Evolutionary conservation across 176 grass and related monocot genomes (phyloP), one percentile per base, ranked within the genome.

Genomic region (Canna indica): DNA sequence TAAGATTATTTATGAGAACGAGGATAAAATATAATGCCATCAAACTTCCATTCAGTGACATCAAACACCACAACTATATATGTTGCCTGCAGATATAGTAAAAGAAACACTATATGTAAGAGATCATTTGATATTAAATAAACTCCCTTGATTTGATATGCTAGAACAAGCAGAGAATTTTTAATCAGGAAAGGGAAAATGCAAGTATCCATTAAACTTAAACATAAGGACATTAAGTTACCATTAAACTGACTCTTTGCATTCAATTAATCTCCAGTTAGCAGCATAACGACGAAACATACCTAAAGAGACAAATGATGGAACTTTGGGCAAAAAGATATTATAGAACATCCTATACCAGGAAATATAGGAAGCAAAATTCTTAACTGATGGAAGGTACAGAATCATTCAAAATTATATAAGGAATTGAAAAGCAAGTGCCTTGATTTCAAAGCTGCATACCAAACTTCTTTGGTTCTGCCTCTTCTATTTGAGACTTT

Each of bases 381-480:
- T 44, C 9, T 44, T 44, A 44, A 44, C 7, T 44, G 41, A 44
- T 1, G 41, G 41, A 44, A 44, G 2, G 5, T 4, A 44, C 13
- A 44, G 1, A 44, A 44, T 44, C 41, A 44, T 44, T 5, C 41
- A 44, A 18, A 54, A 48, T 18, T 36, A 47, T 59, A 65, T 24
- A 42, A 42, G 53, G 22, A 14, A 20, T 9, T 34, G 13, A 58
- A 41, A 47, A 67, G 54, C 16, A 68, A 60, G 33, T 36, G 42
- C 29, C 28, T 5, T 12, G 68, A 69, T 52, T 69, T 63, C 28
- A 72, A 73, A 69, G 53, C 73, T 39, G 34, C 58, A 63, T 90
- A 92, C 93, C 79, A 79, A 85, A 90, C 83, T 92, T 97, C 78
- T 90, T 90, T 29, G 80, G 56, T 76, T 87, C 16, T n/a, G 16